These are phyloP conservation scores for Huntiella moniliformis DNA, from an alignment of 2,329 filamentous ascomycete species.

Conservation along the genomic window DNA sequence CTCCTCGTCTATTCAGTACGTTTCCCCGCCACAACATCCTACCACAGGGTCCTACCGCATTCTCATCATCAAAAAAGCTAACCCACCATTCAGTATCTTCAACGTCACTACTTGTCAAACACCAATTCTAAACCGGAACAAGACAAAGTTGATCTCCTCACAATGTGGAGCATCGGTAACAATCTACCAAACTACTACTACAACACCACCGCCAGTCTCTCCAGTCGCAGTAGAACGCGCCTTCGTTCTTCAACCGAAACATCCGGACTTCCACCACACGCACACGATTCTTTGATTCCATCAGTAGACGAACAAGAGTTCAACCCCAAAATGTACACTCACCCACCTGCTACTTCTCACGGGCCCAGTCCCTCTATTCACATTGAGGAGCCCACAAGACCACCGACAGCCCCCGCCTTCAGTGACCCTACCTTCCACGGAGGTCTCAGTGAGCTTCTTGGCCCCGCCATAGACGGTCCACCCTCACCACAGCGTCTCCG, in stretches of 20 bases:
- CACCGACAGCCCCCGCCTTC: conserved; percentile 8
- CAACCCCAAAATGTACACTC: neutral
- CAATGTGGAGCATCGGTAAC: conserved; percentile 11
- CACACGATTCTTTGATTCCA: conserved; percentile 6
- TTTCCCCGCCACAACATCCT: too few species aligned
- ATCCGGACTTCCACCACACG: neutral
- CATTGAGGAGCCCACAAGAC: neutral
- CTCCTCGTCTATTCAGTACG: too few species aligned
- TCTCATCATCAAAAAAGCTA: too few species aligned
- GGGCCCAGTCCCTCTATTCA: neutral
- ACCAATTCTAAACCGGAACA: neutral
- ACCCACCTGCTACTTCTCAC: conserved; percentile 1
- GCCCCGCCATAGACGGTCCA: conserved; percentile 40
- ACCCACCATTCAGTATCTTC: too few species aligned
- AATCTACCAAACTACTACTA: conserved; percentile 10
- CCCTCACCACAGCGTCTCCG: conserved; percentile 41
- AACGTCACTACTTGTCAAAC: neutral
- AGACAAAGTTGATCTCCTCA: neutral
- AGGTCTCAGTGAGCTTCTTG: conserved; percentile 27
- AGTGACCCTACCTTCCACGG: conserved; percentile 2
- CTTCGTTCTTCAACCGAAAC: conserved; percentile 8
- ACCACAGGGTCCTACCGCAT: too few species aligned
- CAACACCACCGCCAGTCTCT: conserved; percentile 3
- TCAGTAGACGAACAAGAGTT: conserved; percentile 4
- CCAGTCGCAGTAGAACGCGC: conserved; percentile 9